Base-by-base conservation (phyloP, 805 yeast genomes). In the Hanseniaspora taiwanica region DNA sequence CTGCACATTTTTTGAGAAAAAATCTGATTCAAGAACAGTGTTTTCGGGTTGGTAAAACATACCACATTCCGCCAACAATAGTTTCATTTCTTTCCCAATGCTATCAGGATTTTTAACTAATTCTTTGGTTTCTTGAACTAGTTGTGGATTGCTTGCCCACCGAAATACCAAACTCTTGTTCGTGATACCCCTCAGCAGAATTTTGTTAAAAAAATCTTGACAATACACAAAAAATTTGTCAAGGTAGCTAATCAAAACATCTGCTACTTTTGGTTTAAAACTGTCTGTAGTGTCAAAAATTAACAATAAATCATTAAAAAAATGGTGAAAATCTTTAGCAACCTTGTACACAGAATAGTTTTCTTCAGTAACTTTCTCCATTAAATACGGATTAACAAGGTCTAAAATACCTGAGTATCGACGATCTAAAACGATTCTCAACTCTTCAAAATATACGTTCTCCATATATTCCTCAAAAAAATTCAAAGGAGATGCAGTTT, bases 391-490 rank as follows among this genome's bases (percentile, higher is more conserved):
- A 40, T 65, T 62, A 27, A 33, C 36, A 18, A 19, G 23, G 4
- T 18, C 59, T 50, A 34, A 60, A 52, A 39, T 64, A 68, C 8
- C 68, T 68, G 50, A 81, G 80, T 12, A 74, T 66, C 27, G 58
- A 51, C 8, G 18, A 24, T 68, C 62, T 17, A 85, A 60, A 1
- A 77, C 71, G 27, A 66, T 69, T 37, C 75, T 75, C 13, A 86
- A 63, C 34, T 74, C 73, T 1, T 85, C 76, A 36, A 81, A 64
- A 50, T 80, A 85, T 4, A 74, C 68, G 8, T 62, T 59, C 35
- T 64, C 66, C 84, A 87, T 76, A 48, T 80, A 81, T 3, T 66
- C 65, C 21, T 69, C 67, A 54, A 83, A 76, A 53, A 83, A 79
- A 6, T 50, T 50, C 18, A 65, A 42, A 6, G 69, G 65, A n/a